phyloP scores from a whole-genome alignment of 2,329 filamentous ascomycete species.

The Pestalotiopsis sp. region DNA sequence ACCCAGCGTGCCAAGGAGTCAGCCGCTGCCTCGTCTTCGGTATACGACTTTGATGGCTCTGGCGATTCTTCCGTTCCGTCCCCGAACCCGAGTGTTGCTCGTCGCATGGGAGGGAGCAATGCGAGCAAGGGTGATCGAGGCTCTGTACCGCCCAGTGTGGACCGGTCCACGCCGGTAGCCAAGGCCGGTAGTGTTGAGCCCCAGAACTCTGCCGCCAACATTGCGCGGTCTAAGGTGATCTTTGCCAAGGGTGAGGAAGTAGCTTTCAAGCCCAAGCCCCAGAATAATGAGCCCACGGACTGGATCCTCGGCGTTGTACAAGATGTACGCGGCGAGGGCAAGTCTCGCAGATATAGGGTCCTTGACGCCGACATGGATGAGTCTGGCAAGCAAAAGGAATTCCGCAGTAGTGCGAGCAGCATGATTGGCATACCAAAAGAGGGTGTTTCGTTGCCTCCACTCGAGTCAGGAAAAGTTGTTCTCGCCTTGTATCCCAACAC shows the following conservation, averaged over 20 bases:
- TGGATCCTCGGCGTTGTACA: slow-evolving; percentile 81
- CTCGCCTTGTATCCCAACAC: slow-evolving; percentile 81
- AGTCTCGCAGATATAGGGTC: slow-evolving; percentile 77
- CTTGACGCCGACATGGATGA: slow-evolving; percentile 79
- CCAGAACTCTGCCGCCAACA: slow-evolving; percentile 40
- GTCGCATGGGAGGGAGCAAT: slow-evolving; percentile 35
- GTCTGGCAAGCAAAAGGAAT: slow-evolving; percentile 67
- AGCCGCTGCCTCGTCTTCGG: slow-evolving; percentile 27
- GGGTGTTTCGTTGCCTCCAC: slow-evolving; percentile 56
- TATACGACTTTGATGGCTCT: slow-evolving; percentile 47
- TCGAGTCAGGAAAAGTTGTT: slow-evolving; percentile 71
- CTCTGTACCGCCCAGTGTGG: slow-evolving; percentile 57
- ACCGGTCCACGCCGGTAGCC: slow-evolving; percentile 37
- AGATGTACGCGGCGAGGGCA: slow-evolving; percentile 74
- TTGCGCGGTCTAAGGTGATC: slow-evolving; percentile 53
- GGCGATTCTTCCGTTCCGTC: slow-evolving; percentile 46
- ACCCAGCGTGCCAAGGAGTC: slow-evolving; percentile 30
- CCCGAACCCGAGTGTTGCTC: slow-evolving; percentile 36
- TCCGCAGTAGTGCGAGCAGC: slow-evolving; percentile 71
- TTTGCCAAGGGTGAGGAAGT: slow-evolving; percentile 67
- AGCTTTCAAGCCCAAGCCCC: slow-evolving; percentile 64
- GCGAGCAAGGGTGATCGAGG: slow-evolving; percentile 45
- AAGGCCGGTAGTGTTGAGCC: slow-evolving; percentile 53
- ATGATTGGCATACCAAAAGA: slow-evolving; percentile 75
- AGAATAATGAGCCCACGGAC: slow-evolving; percentile 53